Evolutionary conservation across 164 flowering plant species (phyloP).

Genomic region (Annona cherimola): DNA sequence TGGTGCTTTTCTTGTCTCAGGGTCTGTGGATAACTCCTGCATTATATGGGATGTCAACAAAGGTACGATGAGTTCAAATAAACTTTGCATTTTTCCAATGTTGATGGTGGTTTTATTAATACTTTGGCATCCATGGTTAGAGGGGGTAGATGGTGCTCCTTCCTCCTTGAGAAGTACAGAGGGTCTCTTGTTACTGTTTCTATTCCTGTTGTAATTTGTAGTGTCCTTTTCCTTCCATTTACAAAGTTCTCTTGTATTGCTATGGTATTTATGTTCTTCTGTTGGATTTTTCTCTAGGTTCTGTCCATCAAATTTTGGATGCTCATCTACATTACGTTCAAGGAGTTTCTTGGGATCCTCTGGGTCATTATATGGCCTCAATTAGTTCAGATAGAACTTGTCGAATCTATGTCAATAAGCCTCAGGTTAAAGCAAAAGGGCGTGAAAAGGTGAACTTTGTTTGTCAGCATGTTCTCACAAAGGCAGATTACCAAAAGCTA

Average conservation of each 20-base stretch:
- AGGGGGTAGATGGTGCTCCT: background rate
- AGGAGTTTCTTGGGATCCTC: conserved; percentile 98
- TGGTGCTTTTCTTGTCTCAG: conserved; percentile 83
- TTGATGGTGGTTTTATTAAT: conserved; percentile 4
- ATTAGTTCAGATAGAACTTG: conserved; percentile 95
- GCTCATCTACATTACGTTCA: conserved; percentile 93
- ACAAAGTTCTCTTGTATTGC: background rate
- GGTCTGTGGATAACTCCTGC: conserved; percentile 97
- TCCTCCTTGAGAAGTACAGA: background rate
- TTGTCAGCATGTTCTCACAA: conserved; percentile 71
- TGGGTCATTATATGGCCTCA: conserved; percentile 74
- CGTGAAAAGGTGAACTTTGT: conserved; percentile 59
- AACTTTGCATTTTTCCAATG: background rate
- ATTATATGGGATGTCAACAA: conserved; percentile 89
- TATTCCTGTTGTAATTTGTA: background rate
- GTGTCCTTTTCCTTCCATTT: background rate
- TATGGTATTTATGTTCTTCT: background rate
- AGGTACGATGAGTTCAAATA: conserved; percentile 37
- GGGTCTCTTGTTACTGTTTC: background rate
- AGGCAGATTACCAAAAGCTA: conserved; percentile 44
- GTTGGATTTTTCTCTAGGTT: conserved; percentile 39
- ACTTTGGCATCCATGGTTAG: background rate
- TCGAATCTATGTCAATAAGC: conserved; percentile 68
- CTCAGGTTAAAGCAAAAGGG: conserved; percentile 60
- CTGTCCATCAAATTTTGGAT: conserved; percentile 90